These are phyloP conservation scores for Phaseolus coccineus DNA, from an alignment of 331 rosid genomes.

Conservation along the genomic window DNA sequence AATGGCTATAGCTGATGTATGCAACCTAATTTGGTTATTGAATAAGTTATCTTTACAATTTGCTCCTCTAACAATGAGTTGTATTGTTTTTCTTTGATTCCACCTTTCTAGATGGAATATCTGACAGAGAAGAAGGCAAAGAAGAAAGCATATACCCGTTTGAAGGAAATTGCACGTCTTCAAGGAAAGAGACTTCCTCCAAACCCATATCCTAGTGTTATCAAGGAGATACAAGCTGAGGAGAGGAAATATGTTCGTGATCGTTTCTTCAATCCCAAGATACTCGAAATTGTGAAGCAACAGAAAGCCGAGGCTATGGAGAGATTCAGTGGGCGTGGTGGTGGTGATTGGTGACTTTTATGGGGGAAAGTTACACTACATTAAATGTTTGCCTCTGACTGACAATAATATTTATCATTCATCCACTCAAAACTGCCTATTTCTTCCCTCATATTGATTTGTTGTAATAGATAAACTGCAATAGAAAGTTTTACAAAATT, in stretches of 20 bases:
- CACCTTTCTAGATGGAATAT: constrained; percentile 73
- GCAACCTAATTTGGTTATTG: constrained; percentile 39
- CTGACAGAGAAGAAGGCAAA: constrained; percentile 67
- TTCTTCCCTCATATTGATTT: neutral
- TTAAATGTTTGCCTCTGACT: constrained; percentile 30
- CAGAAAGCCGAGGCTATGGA: constrained; percentile 61
- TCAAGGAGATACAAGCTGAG: constrained; percentile 87
- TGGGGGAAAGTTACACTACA: constrained; percentile 1
- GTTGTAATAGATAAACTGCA: constrained; percentile 14
- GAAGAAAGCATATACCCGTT: constrained; percentile 74
- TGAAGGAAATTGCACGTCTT: constrained; percentile 76
- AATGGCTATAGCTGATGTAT: constrained; percentile 80
- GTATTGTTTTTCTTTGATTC: constrained; percentile 11
- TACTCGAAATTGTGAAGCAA: constrained; percentile 58
- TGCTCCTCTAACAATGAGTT: constrained; percentile 12
- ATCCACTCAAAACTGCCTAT: neutral
- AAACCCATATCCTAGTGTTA: constrained; percentile 81
- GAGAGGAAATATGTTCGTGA: constrained; percentile 82
- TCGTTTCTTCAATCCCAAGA: constrained; percentile 74
- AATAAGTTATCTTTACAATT: constrained; percentile 9
- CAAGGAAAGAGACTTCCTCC: constrained; percentile 86
- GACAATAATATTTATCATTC: constrained; percentile 28
- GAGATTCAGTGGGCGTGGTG: constrained; percentile 50
- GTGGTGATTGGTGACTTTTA: constrained; percentile 42
- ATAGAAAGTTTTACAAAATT: constrained; percentile 13